A percentile compares a stretch with the other conserved stretches of the same genome.
phyloP scores from a whole-genome alignment of 192 early-diverging fungal species.

The Cladochytrium replicatum region DNA sequence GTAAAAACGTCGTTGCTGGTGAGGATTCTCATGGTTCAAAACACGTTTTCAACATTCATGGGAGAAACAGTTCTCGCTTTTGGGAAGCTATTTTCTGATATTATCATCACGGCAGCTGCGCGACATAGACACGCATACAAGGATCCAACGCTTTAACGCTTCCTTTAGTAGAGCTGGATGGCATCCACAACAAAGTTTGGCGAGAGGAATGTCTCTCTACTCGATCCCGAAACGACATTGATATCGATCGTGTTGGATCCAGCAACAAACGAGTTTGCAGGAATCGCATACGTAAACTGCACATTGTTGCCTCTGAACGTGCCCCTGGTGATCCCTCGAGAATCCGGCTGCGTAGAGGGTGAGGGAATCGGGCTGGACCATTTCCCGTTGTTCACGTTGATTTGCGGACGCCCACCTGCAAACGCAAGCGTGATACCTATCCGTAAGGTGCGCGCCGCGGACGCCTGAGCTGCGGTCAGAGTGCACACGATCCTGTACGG shows the following conservation, averaged over 20 bases:
- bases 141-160: no score
- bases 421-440: neutral
- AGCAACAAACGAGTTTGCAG: neutral
- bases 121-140: no score
- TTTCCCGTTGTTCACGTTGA: neutral
- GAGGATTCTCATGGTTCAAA: no score
- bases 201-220: neutral
- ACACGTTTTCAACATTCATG: no score
- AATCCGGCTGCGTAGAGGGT: neutral
- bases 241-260: neutral
- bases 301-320: neutral
- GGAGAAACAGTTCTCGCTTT: no score
- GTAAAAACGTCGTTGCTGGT: no score
- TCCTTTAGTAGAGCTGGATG: neutral
- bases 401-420: neutral
- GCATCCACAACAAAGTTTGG: constrained; percentile 1
- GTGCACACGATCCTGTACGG: neutral
- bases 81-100: no score
- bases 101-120: no score
- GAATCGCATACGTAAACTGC: neutral
- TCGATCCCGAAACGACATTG: neutral
- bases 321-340: neutral
- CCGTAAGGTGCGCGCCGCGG: neutral
- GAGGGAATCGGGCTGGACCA: neutral
- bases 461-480: neutral